phyloP scores from a whole-genome alignment of 331 rosid species.

The Stylosanthes scabra region DNA sequence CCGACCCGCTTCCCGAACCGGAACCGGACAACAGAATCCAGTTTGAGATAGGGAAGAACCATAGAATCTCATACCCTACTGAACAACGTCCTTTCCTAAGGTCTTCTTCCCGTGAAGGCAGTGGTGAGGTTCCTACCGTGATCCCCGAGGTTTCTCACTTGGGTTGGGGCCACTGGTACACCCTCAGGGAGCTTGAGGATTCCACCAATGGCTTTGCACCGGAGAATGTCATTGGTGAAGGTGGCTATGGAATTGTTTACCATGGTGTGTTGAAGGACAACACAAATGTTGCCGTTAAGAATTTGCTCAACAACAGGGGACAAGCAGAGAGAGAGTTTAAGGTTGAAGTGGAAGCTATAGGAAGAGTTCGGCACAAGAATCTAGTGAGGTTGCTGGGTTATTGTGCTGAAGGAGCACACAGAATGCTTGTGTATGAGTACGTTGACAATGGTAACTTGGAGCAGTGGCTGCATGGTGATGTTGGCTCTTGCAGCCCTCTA shows the following conservation, averaged over 20 bases:
- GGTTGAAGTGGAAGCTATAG: slow-evolving; percentile 78
- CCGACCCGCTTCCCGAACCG: slow-evolving; percentile 56
- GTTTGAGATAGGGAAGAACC: slow-evolving; percentile 80
- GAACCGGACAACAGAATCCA: slow-evolving; percentile 69
- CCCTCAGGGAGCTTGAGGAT: slow-evolving; percentile 84
- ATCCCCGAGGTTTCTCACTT: slow-evolving; percentile 88
- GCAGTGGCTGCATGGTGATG: slow-evolving; percentile 94
- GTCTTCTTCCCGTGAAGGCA: slow-evolving; percentile 48
- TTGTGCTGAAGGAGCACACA: slow-evolving; percentile 82
- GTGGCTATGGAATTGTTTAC: slow-evolving; percentile 91
- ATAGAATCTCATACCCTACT: slow-evolving; percentile 72
- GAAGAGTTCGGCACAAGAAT: slow-evolving; percentile 76
- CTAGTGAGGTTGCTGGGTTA: slow-evolving; percentile 74
- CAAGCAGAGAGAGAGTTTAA: slow-evolving; percentile 77
- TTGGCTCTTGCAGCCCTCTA: slow-evolving; percentile 78
- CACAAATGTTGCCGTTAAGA: slow-evolving; percentile 72
- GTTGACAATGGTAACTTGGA: slow-evolving; percentile 90
- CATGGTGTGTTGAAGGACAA: slow-evolving; percentile 74
- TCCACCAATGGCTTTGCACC: slow-evolving; percentile 67
- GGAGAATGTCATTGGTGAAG: slow-evolving; percentile 85
- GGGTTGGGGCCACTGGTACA: slow-evolving; percentile 97
- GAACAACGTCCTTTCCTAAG: slow-evolving; percentile 46
- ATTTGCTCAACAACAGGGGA: slow-evolving; percentile 90
- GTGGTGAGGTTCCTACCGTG: slow-evolving; percentile 48
- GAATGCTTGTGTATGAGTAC: slow-evolving; percentile 90